Evolutionary conservation across 2,329 filamentous ascomycete species (phyloP).

Genomic region (Colletotrichum nymphaeae): DNA sequence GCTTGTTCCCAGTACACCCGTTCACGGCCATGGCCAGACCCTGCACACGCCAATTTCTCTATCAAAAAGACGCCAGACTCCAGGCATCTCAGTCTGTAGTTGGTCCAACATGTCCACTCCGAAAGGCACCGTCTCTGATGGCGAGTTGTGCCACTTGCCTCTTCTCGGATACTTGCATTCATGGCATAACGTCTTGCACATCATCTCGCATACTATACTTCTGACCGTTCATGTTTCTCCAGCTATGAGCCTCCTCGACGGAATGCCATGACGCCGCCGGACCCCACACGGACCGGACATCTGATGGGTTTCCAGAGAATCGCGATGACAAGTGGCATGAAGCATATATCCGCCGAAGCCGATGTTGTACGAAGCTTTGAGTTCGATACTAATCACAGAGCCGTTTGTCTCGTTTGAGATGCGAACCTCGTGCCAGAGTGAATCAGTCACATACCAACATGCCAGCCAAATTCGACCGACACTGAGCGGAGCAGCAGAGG

Average conservation of each 20-base stretch:
- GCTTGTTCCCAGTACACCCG: slow-evolving; percentile 18
- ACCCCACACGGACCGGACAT: slow-evolving; percentile 10
- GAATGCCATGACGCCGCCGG: not conserved
- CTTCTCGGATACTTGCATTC: slow-evolving; percentile 33
- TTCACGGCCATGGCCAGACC: slow-evolving; percentile 21
- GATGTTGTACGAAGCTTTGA: slow-evolving; percentile 17
- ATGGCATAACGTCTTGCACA: slow-evolving; percentile 39
- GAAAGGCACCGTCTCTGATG: slow-evolving; percentile 21
- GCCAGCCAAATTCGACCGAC: slow-evolving; percentile 7
- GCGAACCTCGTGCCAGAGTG: slow-evolving; percentile 34
- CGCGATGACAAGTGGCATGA: slow-evolving; percentile 15
- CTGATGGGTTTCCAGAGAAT: not conserved
- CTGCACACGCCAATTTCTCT: slow-evolving; percentile 3
- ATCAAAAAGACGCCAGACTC: not conserved
- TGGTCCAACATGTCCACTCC: slow-evolving; percentile 24
- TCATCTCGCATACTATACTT: slow-evolving; percentile 36
- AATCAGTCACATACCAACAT: slow-evolving; percentile 14
- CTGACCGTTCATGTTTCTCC: slow-evolving; percentile 14
- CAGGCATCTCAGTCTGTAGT: slow-evolving; percentile 15
- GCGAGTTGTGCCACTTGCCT: slow-evolving; percentile 29
- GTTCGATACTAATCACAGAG: not conserved
- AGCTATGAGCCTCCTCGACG: not conserved
- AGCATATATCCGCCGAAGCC: slow-evolving; percentile 21
- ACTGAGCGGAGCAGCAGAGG: not conserved
- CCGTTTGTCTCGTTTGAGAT: slow-evolving; percentile 28